These are phyloP conservation scores for Dactylorhiza incarnata DNA, from an alignment of 106 monocot genomes.

Conservation along the genomic window DNA sequence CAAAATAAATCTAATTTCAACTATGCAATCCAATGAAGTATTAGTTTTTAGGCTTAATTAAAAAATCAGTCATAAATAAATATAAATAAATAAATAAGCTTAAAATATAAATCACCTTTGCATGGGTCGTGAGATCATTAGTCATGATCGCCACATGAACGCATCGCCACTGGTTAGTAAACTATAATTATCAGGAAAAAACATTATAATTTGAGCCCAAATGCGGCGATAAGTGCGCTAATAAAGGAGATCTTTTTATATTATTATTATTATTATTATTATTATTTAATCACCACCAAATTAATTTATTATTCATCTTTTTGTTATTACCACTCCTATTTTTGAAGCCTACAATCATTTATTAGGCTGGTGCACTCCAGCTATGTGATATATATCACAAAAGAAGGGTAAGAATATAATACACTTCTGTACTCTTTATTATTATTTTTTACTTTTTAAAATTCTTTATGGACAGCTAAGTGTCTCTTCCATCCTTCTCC, in stretches of 20 bases:
- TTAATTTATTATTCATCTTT: background rate
- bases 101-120: background rate
- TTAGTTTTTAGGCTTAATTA: too few species aligned
- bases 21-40: too few species aligned
- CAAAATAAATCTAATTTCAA: too few species aligned
- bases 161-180: too few species aligned
- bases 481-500: background rate
- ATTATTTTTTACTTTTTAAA: background rate
- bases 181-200: too few species aligned
- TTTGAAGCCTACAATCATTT: background rate
- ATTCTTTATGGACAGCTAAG: background rate
- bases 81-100: too few species aligned
- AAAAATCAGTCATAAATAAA: too few species aligned
- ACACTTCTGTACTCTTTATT: background rate
- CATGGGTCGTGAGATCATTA: background rate
- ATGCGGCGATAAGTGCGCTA: background rate
- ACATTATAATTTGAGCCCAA: background rate
- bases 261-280: background rate
- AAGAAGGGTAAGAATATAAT: conserved; percentile 1
- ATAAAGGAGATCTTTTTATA: background rate
- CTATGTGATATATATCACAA: background rate
- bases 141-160: background rate
- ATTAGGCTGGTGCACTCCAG: background rate
- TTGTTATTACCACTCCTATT: background rate
- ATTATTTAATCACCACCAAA: background rate